A percentile compares a stretch with the other conserved stretches of the same genome.
Conservation (phyloP, 176 grass and related monocot genomes). For the Rhynchospora breviuscula region DNA sequence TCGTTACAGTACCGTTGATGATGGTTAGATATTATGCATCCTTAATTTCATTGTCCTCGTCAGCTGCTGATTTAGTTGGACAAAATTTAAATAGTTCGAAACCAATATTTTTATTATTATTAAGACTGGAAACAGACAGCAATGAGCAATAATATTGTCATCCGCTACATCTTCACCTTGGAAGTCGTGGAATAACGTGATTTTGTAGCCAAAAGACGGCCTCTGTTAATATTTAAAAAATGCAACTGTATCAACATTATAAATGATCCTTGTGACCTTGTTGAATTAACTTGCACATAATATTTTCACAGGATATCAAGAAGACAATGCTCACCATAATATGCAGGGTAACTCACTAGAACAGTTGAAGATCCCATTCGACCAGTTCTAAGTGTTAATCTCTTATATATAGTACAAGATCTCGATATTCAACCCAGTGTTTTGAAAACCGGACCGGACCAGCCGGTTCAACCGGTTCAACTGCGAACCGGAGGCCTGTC, state of each 20-base stretch:
- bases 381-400: background rate
- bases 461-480: too few relatives aligned
- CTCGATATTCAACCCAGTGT: background rate
- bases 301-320: background rate
- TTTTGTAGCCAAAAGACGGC: conserved; percentile 52
- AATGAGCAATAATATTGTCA: conserved; percentile 25
- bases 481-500: too few relatives aligned
- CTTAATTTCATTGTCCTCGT: too few relatives aligned
- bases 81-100: too few relatives aligned
- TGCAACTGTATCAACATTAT: conserved; percentile 2
- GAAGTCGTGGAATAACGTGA: conserved; percentile 60
- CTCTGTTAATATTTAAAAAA: conserved; percentile 36
- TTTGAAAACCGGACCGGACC: too few relatives aligned
- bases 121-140: background rate
- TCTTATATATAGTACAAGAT: background rate
- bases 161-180: conserved; percentile 22
- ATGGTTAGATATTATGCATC: too few relatives aligned
- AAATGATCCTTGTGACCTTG: background rate
- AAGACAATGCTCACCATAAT: background rate
- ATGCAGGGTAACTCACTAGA: background rate
- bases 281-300: background rate
- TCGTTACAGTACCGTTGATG: too few relatives aligned
- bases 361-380: background rate
- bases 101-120: too few relatives aligned
- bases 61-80: too few relatives aligned